Evolutionary conservation across 2,329 filamentous ascomycete genomes (phyloP).

Genomic region (Ophiostoma pallidulum): DNA sequence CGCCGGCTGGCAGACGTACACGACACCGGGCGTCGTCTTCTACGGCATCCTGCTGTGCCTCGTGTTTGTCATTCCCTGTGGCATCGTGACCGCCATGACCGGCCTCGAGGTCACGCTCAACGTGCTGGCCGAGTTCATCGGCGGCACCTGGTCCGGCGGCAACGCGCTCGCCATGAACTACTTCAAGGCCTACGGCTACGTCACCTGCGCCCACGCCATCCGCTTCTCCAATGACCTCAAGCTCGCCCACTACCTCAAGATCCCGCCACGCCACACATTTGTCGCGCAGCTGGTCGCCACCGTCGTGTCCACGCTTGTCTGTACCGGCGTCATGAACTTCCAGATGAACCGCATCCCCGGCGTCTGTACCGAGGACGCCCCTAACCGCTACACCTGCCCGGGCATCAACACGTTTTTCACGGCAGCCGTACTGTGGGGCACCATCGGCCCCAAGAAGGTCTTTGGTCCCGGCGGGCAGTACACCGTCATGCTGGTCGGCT

Average conservation of each 20-base stretch:
- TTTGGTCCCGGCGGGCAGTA: constrained; percentile 41
- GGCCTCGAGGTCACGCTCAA: constrained; percentile 43
- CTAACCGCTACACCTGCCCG: constrained; percentile 46
- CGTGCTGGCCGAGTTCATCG: constrained; percentile 44
- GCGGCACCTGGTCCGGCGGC: constrained; percentile 40
- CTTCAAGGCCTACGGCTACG: constrained; percentile 33
- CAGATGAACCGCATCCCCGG: constrained; percentile 20
- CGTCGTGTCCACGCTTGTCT: constrained; percentile 27
- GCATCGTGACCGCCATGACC: constrained; percentile 45
- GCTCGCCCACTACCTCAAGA: constrained; percentile 25
- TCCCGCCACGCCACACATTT: constrained; percentile 28
- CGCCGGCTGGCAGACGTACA: constrained; percentile 40
- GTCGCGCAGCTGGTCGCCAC: constrained; percentile 29
- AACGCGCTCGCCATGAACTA: constrained; percentile 45
- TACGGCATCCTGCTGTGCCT: constrained; percentile 40
- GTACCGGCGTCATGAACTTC: constrained; percentile 28
- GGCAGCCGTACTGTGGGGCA: constrained; percentile 50
- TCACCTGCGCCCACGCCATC: constrained; percentile 15
- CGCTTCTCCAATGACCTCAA: constrained; percentile 22
- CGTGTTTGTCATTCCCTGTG: constrained; percentile 42
- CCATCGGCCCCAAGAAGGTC: constrained; percentile 46
- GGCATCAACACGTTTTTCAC: constrained; percentile 52
- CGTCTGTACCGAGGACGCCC: constrained; percentile 40
- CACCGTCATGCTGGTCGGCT: constrained; percentile 37
- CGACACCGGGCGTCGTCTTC: constrained; percentile 41